These are phyloP conservation scores for Carex myosuroides DNA, from an alignment of 176 grass and related monocot species.

Conservation along the genomic window DNA sequence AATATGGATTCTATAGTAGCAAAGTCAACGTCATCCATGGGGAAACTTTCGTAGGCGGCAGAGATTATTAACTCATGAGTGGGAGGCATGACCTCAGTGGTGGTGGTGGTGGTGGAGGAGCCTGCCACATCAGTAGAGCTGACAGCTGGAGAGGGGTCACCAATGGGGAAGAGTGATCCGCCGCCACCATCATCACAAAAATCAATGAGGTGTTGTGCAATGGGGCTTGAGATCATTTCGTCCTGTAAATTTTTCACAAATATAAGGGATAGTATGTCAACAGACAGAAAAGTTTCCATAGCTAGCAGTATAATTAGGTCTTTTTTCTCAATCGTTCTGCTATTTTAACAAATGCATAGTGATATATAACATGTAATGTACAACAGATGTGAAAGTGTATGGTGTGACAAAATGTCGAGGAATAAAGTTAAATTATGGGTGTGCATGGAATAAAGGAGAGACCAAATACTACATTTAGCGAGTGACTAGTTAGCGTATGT, in stretches of 20 bases:
- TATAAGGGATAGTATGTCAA: conserved; percentile 2
- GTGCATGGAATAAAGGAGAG: conserved; percentile 21
- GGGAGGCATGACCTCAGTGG: conserved; percentile 21
- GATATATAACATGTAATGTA: background rate
- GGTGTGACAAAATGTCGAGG: conserved; percentile 19
- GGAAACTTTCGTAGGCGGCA: conserved; percentile 50
- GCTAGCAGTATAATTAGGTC: background rate
- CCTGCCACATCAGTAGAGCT: conserved; percentile 41
- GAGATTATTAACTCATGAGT: background rate
- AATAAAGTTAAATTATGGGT: conserved; percentile 19
- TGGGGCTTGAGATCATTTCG: conserved; percentile 62
- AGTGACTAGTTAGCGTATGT: background rate
- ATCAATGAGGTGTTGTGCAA: conserved; percentile 64
- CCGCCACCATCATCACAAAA: conserved; percentile 50
- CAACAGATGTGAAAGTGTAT: background rate
- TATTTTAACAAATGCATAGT: background rate
- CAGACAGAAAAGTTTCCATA: background rate
- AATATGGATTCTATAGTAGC: conserved; percentile 42
- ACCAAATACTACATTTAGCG: background rate
- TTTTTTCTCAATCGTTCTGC: background rate
- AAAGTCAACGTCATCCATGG: conserved; percentile 32
- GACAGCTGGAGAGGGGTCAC: conserved; percentile 27
- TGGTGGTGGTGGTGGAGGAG: conserved; percentile 24
- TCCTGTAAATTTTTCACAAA: conserved; percentile 51
- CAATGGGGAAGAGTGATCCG: conserved; percentile 39